These are phyloP conservation scores for Yarrowia hollandica DNA, from an alignment of 805 yeast genomes.

Conservation along the genomic window DNA sequence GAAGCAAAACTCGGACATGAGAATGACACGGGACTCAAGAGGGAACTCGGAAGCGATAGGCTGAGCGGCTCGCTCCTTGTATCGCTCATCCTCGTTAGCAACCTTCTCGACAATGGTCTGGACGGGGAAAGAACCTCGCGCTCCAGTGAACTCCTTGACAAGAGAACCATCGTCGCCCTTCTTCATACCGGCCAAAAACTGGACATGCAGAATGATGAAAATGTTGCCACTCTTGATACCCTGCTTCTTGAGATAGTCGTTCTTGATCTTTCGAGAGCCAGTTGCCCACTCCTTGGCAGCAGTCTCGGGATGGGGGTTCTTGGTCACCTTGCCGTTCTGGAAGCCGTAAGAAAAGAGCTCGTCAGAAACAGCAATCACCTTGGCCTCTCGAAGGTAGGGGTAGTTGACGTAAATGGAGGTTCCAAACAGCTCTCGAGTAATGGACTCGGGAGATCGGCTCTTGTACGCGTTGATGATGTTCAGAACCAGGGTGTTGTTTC, in stretches of 20 bases:
- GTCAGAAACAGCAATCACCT: slow-evolving; percentile 63
- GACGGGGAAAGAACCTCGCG: slow-evolving; percentile 63
- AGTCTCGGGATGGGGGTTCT: slow-evolving; percentile 47
- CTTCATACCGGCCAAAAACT: slow-evolving; percentile 72
- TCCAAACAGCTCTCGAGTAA: slow-evolving; percentile 62
- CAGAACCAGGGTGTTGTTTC: slow-evolving; percentile 77
- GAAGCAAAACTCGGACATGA: slow-evolving; percentile 82
- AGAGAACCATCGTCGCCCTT: slow-evolving; percentile 73
- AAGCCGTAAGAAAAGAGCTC: slow-evolving; percentile 49
- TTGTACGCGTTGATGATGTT: slow-evolving; percentile 51
- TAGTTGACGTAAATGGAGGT: slow-evolving; percentile 73
- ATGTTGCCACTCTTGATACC: slow-evolving; percentile 63
- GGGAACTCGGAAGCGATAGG: slow-evolving; percentile 87
- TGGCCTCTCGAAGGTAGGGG: slow-evolving; percentile 88
- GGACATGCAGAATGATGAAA: slow-evolving; percentile 65
- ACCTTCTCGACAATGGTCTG: slow-evolving; percentile 79
- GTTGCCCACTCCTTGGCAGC: slow-evolving; percentile 51
- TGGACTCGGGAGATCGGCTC: slow-evolving; percentile 53
- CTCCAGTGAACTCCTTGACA: slow-evolving; percentile 63
- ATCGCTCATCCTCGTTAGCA: slow-evolving; percentile 71
- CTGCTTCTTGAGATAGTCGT: slow-evolving; percentile 47
- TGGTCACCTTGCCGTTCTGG: slow-evolving; percentile 35
- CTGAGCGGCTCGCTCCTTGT: slow-evolving; percentile 64
- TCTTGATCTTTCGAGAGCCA: slow-evolving; percentile 45
- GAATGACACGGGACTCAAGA: slow-evolving; percentile 63